Conservation (phyloP, 163 green algal species). For the Volvox carteri region DNA sequence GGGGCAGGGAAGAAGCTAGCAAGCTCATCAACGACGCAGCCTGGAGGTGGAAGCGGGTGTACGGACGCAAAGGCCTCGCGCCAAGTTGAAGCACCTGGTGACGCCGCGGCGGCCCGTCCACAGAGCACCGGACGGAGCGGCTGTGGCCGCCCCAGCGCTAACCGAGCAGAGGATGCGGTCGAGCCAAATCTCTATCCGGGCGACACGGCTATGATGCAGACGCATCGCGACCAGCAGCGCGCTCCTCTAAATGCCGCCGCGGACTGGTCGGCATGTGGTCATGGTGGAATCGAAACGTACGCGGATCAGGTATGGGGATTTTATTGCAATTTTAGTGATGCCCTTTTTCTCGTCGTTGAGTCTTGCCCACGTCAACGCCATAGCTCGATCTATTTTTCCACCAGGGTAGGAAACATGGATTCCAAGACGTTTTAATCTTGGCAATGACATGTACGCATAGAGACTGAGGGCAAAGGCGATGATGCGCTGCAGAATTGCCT, state of each 20-base stretch:
- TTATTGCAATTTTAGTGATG: too few relatives aligned
- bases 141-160: background rate
- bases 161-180: background rate
- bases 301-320: background rate
- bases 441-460: too few relatives aligned
- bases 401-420: too few relatives aligned
- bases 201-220: background rate
- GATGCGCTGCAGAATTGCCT: too few relatives aligned
- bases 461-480: too few relatives aligned
- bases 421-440: too few relatives aligned
- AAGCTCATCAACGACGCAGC: background rate
- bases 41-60: background rate
- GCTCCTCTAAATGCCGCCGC: background rate
- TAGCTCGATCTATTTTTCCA: too few relatives aligned
- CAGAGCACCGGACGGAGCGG: background rate
- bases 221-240: slow-evolving; percentile 17
- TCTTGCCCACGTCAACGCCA: too few relatives aligned
- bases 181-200: background rate
- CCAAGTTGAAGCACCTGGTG: background rate
- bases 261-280: background rate
- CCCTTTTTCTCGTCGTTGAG: too few relatives aligned
- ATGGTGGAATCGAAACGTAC: background rate
- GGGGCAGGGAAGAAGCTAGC: background rate
- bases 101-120: background rate
- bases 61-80: background rate